phyloP scores from a whole-genome alignment of 1,284 basidiomycete genomes.

The Phylloboletellus chloephorus region DNA sequence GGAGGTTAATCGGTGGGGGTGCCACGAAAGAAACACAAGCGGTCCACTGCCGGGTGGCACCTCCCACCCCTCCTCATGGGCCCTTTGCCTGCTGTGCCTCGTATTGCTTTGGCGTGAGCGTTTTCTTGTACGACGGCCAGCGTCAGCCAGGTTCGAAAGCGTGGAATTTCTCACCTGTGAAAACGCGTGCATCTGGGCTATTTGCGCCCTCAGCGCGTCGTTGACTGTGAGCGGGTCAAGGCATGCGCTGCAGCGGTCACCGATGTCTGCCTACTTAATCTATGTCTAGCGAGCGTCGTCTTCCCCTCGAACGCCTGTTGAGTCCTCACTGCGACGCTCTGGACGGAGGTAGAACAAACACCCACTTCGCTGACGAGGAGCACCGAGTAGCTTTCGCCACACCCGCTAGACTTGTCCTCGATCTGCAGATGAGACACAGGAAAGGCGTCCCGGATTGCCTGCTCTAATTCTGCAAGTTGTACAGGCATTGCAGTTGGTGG shows the following conservation, averaged over 20 bases:
- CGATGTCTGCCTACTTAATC: conserved; percentile 45
- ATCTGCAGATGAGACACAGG: conserved; percentile 64
- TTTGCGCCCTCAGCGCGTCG: conserved; percentile 64
- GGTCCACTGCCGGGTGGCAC: not conserved
- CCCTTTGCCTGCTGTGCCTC: conserved; percentile 46
- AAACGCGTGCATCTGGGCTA: conserved; percentile 77
- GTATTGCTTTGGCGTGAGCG: conserved; percentile 69
- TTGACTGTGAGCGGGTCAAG: conserved; percentile 49
- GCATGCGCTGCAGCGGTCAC: not conserved
- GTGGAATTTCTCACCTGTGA: conserved; percentile 55
- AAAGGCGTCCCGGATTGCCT: conserved; percentile 53
- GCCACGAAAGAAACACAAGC: conserved; percentile 4
- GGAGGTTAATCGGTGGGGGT: too few species aligned
- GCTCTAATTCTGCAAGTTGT: conserved; percentile 49
- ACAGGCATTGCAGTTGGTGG: conserved; percentile 49
- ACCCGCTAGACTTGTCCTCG: conserved; percentile 69
- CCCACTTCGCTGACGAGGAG: conserved; percentile 69
- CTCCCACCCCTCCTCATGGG: conserved; percentile 15
- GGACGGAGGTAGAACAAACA: conserved; percentile 3
- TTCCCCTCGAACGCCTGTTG: conserved; percentile 67
- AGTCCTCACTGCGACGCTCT: conserved; percentile 2
- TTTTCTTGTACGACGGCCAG: conserved; percentile 47
- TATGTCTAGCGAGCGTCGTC: conserved; percentile 65
- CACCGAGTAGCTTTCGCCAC: conserved; percentile 70
- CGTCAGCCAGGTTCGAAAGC: conserved; percentile 2